These are phyloP conservation scores for Sedum album DNA, from an alignment of 164 flowering plant species.

Conservation along the genomic window DNA sequence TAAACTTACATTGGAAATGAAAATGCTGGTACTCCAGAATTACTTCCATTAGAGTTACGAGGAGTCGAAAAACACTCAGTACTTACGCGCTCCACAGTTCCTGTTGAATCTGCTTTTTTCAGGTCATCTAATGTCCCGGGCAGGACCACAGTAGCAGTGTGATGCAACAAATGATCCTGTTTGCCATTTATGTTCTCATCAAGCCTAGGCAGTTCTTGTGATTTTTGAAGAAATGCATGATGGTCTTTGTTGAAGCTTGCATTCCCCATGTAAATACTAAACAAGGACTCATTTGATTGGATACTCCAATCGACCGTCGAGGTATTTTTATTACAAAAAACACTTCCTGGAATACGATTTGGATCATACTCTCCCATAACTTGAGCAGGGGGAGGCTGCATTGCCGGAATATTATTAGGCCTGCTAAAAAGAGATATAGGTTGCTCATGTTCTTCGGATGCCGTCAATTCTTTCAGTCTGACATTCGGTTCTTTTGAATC, in stretches of 20 bases:
- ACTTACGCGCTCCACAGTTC: neutral
- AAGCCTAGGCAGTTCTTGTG: conserved; percentile 32
- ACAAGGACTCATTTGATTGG: conserved; percentile 60
- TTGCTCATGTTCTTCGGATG: neutral
- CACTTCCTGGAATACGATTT: conserved; percentile 42
- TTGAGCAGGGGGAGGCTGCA: conserved; percentile 19
- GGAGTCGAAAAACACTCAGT: neutral
- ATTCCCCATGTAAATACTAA: conserved; percentile 51
- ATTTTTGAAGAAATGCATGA: conserved; percentile 19
- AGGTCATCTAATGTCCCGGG: neutral
- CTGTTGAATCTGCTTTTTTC: neutral
- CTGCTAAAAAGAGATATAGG: neutral
- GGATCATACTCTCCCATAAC: conserved; percentile 34
- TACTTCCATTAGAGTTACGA: neutral
- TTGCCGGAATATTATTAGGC: neutral
- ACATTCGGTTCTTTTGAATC: neutral
- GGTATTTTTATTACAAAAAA: conserved; percentile 30
- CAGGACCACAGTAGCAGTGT: neutral
- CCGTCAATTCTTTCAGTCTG: neutral
- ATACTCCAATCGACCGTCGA: conserved; percentile 41
- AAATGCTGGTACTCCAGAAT: neutral
- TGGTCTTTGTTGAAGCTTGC: conserved; percentile 43
- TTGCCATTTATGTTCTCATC: conserved; percentile 12
- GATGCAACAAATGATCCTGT: neutral
- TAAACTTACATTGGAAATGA: neutral